Percentiles rank a stretch among this genome's conserved stretches.
These are phyloP conservation scores for Geosmithia morbida DNA, from an alignment of 2,329 filamentous ascomycete genomes.

Conservation along the genomic window DNA sequence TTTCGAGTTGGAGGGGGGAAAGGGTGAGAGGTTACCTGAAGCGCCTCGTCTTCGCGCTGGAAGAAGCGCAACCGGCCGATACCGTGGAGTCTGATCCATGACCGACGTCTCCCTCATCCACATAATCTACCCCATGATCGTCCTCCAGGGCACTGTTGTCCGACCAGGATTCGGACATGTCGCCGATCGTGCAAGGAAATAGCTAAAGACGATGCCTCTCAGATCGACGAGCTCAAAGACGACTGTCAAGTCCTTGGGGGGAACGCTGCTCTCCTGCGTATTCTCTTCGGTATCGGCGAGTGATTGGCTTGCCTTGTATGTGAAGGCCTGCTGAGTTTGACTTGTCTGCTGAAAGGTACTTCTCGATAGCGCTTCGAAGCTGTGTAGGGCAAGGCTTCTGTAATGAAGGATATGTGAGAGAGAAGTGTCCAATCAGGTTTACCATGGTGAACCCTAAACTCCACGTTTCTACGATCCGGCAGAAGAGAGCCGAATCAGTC, in stretches of 20 bases:
- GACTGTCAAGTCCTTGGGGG: too few species aligned
- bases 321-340: neutral
- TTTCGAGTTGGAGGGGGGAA: neutral
- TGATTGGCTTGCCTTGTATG: neutral
- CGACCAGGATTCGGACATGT: neutral
- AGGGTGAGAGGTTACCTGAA: constrained; percentile 42
- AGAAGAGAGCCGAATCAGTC: neutral
- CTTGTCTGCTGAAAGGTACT: neutral
- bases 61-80: constrained; percentile 40
- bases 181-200: neutral
- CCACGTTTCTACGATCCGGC: neutral
- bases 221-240: neutral
- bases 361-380: neutral
- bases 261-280: neutral
- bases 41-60: constrained; percentile 58
- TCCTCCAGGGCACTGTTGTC: constrained; percentile 27
- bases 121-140: constrained; percentile 33
- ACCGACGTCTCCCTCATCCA: constrained; percentile 1
- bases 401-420: neutral
- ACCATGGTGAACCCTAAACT: neutral
- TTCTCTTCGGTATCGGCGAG: neutral
- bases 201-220: neutral
- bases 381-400: neutral
- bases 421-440: neutral
- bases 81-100: constrained; percentile 28